phyloP scores from a whole-genome alignment of 768 basidiomycete species.

The Botryobasidium botryosum region DNA sequence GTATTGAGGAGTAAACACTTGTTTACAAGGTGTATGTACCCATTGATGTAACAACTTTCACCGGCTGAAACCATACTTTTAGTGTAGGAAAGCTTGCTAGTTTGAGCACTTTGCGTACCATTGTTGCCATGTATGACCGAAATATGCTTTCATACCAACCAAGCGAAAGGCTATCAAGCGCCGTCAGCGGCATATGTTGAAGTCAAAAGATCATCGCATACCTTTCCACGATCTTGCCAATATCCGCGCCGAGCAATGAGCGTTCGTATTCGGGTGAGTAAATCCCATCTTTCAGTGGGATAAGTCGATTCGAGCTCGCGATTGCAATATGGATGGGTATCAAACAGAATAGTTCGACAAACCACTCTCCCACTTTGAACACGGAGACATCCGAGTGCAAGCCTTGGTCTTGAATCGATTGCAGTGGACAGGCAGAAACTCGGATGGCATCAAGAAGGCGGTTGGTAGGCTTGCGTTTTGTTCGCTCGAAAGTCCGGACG shows the following conservation, averaged over 20 bases:
- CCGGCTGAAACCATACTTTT: conserved; percentile 26
- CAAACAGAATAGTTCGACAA: conserved; percentile 41
- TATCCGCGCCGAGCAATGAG: conserved; percentile 39
- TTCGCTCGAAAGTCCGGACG: conserved; percentile 31
- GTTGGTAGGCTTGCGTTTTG: conserved; percentile 38
- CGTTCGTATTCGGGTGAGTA: conserved; percentile 33
- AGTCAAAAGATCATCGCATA: neutral
- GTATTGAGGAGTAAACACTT: too few species aligned
- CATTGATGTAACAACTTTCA: conserved; percentile 51
- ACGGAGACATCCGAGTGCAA: too few species aligned
- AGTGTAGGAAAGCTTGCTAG: neutral
- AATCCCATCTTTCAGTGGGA: conserved; percentile 43
- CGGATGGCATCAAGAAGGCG: too few species aligned
- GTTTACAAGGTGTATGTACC: too few species aligned
- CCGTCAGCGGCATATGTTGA: neutral
- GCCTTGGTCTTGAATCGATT: too few species aligned
- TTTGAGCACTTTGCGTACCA: conserved; percentile 23
- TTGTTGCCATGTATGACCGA: conserved; percentile 41
- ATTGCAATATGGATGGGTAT: conserved; percentile 50
- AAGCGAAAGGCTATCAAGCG: conserved; percentile 24
- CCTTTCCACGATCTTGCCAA: conserved; percentile 36
- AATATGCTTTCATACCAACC: conserved; percentile 53
- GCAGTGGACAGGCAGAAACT: too few species aligned
- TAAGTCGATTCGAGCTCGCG: conserved; percentile 39
- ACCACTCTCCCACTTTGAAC: conserved; percentile 59